These are phyloP conservation scores for Ascochyta rabiei DNA, from an alignment of 2,329 filamentous ascomycete genomes.

Conservation along the genomic window DNA sequence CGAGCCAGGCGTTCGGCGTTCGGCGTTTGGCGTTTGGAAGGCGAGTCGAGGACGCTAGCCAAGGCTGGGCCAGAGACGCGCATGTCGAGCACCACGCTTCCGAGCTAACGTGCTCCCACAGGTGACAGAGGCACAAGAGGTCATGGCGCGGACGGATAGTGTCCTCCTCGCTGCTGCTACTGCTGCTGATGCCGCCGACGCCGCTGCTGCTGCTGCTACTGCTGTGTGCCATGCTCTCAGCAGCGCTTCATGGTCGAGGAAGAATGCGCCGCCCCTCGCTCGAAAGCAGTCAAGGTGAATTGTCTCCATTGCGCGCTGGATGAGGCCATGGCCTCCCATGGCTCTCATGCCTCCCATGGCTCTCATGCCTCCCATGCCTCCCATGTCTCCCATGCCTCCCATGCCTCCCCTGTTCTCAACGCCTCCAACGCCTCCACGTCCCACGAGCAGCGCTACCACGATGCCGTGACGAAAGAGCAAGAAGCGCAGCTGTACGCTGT, in stretches of 20 bases:
- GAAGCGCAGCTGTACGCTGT: slow-evolving; percentile 11
- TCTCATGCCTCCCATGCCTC: neutral
- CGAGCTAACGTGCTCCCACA: slow-evolving; percentile 1
- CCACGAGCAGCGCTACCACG: slow-evolving; percentile 11
- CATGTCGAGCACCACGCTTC: slow-evolving; percentile 1
- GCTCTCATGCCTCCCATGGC: too few species aligned
- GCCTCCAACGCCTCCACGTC: too few species aligned
- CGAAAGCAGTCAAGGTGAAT: neutral
- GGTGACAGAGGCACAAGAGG: neutral
- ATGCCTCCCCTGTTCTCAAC: too few species aligned
- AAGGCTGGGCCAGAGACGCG: slow-evolving; percentile 8
- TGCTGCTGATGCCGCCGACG: too few species aligned
- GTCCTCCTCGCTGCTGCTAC: neutral
- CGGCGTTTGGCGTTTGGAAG: too few species aligned
- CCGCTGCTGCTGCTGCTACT: too few species aligned
- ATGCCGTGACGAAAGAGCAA: slow-evolving; percentile 13
- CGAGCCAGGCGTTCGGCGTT: too few species aligned
- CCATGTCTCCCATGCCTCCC: too few species aligned
- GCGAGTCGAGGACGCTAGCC: neutral
- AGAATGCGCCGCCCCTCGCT: neutral
- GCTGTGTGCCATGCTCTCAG: neutral
- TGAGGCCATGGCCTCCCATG: slow-evolving; percentile 8
- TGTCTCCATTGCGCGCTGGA: neutral
- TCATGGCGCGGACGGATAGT: neutral
- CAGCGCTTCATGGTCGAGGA: neutral